Conservation (phyloP, 106 monocot species). For the Phalaenopsis aphrodite region DNA sequence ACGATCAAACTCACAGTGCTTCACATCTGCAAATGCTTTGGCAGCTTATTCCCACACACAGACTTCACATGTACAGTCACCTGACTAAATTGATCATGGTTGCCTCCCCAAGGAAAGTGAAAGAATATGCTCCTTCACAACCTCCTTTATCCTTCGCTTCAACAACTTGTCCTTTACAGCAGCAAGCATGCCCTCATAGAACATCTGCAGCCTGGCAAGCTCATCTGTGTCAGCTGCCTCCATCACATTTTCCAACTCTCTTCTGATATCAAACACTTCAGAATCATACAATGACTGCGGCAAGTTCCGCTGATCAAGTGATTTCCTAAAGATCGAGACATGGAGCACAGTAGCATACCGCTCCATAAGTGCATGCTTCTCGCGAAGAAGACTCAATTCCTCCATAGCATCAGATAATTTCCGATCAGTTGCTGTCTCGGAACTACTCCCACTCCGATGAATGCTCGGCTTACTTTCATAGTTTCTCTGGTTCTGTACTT, state of each 20-base stretch:
- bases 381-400: conserved; percentile 18
- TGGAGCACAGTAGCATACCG: conserved; percentile 62
- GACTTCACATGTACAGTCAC: background rate
- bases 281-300: conserved; percentile 29
- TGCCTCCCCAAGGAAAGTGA: conserved; percentile 38
- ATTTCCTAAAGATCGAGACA: conserved; percentile 58
- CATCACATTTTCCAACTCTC: conserved; percentile 52
- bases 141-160: conserved; percentile 50
- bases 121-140: conserved; percentile 47
- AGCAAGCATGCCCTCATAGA: conserved; percentile 53
- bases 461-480: background rate
- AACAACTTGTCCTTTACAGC: conserved; percentile 59
- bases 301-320: conserved; percentile 41
- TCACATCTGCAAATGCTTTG: background rate
- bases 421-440: conserved; percentile 4
- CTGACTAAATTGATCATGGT: conserved; percentile 2
- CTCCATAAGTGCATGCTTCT: conserved; percentile 47
- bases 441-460: background rate
- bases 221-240: conserved; percentile 48
- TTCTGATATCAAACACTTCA: conserved; percentile 56
- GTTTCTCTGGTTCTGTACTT: background rate
- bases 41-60: background rate
- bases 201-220: conserved; percentile 53
- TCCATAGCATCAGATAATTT: conserved; percentile 21
- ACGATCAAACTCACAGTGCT: background rate